Base-by-base conservation (phyloP, 202 grass and related monocot species). In the Cymbopogon flexuosus region DNA sequence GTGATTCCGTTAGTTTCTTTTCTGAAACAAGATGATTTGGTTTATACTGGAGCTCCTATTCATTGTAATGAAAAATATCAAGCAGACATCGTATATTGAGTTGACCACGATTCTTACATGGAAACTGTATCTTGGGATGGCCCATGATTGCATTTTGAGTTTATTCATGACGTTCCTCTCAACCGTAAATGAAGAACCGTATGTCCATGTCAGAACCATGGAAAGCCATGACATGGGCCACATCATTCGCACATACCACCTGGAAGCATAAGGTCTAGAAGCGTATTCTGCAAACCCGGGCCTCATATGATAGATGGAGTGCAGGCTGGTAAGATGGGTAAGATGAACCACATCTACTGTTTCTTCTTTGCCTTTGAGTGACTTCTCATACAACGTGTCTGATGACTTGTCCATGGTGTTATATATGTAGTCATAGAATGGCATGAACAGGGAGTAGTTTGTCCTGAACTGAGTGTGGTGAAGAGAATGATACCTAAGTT, bases 381-480 rank as follows among this genome's bases (percentile, higher is more conserved):
- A 87, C 2, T 76, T 94, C 52, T 97, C 79, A 40, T 97, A 90
- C 41, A 97, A 70, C 1, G 66, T 84, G 14, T 97, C 84, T 7
- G 94, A 86, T 46, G 92, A 92, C 58, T 97, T 97, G 81, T 97
- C 94, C 81, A 89, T 72, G 7, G 92, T 97, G 43, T 87, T 85
- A 31, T 97, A 97, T 37, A 97, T 83, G 65, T 97, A 97, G 84
- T 97, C 94, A 8, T 97, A 97, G 79, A 97, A 94, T 10, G 94
- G 91, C 91, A 97, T 92, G 84, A 97, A 97, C 34, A 97, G 81
- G 16, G 86, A 97, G 77, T 97, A 97, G 68, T 94, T 97, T 33
- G 89, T 94, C 83, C 91, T 85, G 72, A 97, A 97, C 63, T 94
- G 86, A 0, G 94, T 97, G 81, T 97, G 94, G 81, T 97, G 94